Base-by-base conservation (phyloP, 805 yeast species). In the Candida mattraensis region DNA sequence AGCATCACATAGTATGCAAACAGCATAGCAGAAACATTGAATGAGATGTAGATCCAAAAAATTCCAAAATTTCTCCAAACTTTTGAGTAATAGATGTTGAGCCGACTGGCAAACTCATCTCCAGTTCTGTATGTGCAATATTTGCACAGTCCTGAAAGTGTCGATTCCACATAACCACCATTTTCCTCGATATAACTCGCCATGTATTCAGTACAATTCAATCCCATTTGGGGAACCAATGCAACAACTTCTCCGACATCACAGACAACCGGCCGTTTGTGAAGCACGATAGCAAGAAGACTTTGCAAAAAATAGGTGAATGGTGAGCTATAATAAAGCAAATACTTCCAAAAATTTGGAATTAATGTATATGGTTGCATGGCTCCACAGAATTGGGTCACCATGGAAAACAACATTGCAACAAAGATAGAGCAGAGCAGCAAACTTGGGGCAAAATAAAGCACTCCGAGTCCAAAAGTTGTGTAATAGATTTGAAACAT, bases 21-120 rank as follows among this genome's bases (percentile, higher is more conserved):
- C 28, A 64, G 55, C 70, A 70, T 66, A 8, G 67, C 72, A 37
- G 47, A 44, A 21, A 71, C 38, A 47, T 80, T 79, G 67, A 80
- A 77, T 24, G 63, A 41, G 35, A 77, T 68, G 61, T 71, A 81
- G 27, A 66, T 79, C 68, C 76, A 73, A 50, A 69, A 67, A 48
- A 80, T 66, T 16, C 87, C 87, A 42, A 80, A 61, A 45, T 81
- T 77, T 61, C 87, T 72, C 87, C 87, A 82, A 25, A 78, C 61
- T 40, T 73, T 51, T 28, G 56, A 37, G 58, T 64, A 78, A n/a
- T 60, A 53, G 33, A 74, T 64, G 40, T 67, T 64, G 31, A 73
- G 61, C 15, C 63, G 58, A 0, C 45, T 37, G 47, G 82, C 62
- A 44, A 64, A 76, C 19, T 68, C 63, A 42, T 69, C 73, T 37